A percentile compares a stretch with the other conserved stretches of the same genome.
Conservation (phyloP, 1,139 yeast species). For the Suhomyces maxii region DNA sequence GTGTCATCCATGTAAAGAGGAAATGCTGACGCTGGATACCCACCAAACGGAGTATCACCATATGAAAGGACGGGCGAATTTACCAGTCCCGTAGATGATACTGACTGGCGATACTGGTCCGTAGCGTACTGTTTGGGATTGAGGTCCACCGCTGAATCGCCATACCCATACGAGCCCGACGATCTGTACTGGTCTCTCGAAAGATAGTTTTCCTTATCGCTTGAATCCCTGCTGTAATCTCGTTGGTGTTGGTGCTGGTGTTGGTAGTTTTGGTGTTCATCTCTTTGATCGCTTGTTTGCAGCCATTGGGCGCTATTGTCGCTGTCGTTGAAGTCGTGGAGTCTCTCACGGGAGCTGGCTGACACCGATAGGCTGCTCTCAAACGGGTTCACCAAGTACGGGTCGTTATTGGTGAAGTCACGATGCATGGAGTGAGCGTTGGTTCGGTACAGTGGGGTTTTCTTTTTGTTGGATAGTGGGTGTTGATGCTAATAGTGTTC, state of each 20-base stretch:
- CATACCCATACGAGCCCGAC: no score
- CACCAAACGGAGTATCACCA: slow-evolving; percentile 26
- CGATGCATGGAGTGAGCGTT: background rate
- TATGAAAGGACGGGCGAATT: background rate
- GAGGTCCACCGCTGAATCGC: no score
- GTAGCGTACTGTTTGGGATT: no score
- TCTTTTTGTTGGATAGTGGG: background rate
- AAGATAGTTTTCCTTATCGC: no score
- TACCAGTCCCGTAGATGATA: background rate
- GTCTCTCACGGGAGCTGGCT: background rate
- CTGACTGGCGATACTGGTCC: no score
- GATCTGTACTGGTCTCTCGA: no score
- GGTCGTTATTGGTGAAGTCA: background rate
- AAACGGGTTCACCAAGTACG: background rate
- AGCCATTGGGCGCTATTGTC: background rate
- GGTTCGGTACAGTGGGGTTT: no score
- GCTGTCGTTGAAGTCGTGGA: background rate
- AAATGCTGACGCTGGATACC: slow-evolving; percentile 28
- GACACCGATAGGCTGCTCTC: background rate
- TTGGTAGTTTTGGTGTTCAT: background rate
- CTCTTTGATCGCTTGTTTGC: background rate
- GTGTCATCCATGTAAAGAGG: slow-evolving; percentile 28
- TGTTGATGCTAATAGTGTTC: background rate
- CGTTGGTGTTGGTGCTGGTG: background rate
- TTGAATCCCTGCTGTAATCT: no score